Conservation (phyloP, 2,329 filamentous ascomycete genomes). For the Chaetomium sp. region DNA sequence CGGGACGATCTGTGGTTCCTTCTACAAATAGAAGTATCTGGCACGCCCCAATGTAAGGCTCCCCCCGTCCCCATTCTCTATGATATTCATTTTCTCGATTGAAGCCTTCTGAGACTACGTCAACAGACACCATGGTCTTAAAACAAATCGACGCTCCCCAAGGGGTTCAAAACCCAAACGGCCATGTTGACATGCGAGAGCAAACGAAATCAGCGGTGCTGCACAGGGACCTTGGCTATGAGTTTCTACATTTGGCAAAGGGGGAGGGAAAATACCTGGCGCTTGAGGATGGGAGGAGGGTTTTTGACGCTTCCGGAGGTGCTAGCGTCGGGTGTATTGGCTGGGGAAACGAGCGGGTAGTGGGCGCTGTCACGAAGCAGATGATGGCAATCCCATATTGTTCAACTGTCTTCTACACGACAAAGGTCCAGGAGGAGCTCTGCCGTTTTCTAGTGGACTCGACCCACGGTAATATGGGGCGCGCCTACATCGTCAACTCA, state of each 20-base stretch:
- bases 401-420: conserved; percentile 38
- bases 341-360: conserved; percentile 37
- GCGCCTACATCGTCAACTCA: conserved; percentile 34
- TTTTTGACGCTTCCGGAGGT: conserved; percentile 41
- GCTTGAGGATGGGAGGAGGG: conserved; percentile 34
- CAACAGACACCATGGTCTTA: conserved; percentile 19
- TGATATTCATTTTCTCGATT: not conserved
- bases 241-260: conserved; percentile 29
- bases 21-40: not conserved
- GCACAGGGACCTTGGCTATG: conserved; percentile 31
- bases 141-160: conserved; percentile 11
- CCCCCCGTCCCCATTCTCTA: not conserved
- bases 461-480: conserved; percentile 32
- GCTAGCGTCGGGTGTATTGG: conserved; percentile 43
- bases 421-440: conserved; percentile 34
- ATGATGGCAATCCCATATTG: conserved; percentile 37
- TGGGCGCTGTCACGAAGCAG: conserved; percentile 35
- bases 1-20: conserved; percentile 3
- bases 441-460: conserved; percentile 33
- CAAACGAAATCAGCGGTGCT: conserved; percentile 31
- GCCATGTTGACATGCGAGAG: not conserved
- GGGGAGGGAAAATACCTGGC: conserved; percentile 35
- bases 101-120: not conserved
- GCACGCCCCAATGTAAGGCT: too few species aligned
- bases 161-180: not conserved